phyloP scores from a whole-genome alignment of 2,329 filamentous ascomycete species.

The Fusarium clavum region DNA sequence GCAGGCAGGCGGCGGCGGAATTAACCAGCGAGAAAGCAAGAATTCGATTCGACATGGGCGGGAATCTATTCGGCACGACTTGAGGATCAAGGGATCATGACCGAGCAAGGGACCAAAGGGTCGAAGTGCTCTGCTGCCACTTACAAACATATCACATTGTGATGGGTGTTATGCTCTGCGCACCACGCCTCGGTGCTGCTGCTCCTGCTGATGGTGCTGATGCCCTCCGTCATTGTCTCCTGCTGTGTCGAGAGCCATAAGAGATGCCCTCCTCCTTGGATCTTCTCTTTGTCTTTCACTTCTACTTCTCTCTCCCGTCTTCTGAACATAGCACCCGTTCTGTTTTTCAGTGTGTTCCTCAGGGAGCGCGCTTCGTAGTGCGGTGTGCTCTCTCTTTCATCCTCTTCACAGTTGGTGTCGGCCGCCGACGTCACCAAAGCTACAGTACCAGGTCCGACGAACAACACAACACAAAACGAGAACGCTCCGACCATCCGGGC shows the following conservation, averaged over 20 bases:
- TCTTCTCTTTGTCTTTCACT: not conserved
- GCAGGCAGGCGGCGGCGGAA: not conserved
- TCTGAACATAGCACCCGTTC: constrained; percentile 6
- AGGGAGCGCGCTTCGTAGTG: constrained; percentile 34
- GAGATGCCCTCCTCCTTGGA: constrained; percentile 15
- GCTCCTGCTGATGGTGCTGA: constrained; percentile 1
- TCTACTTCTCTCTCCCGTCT: constrained; percentile 8
- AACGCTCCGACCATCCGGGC: constrained; percentile 47
- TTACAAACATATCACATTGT: constrained; percentile 31
- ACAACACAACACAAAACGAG: constrained; percentile 40
- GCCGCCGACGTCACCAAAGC: constrained; percentile 47
- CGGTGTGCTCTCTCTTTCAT: constrained; percentile 28
- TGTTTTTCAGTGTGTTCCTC: constrained; percentile 31
- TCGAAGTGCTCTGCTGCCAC: constrained; percentile 20
- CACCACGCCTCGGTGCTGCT: constrained; percentile 17
- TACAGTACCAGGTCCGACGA: constrained; percentile 39
- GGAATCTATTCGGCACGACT: constrained; percentile 34
- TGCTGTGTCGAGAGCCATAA: constrained; percentile 33
- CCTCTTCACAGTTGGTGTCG: constrained; percentile 35
- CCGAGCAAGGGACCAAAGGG: constrained; percentile 26
- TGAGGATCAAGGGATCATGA: constrained; percentile 34
- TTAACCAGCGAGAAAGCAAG: constrained; percentile 34
- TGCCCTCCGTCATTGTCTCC: constrained; percentile 20
- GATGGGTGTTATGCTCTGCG: constrained; percentile 21
- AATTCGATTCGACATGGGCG: constrained; percentile 28